These are phyloP conservation scores for Amanita fuliginea DNA, from an alignment of 768 basidiomycete genomes.

Conservation along the genomic window DNA sequence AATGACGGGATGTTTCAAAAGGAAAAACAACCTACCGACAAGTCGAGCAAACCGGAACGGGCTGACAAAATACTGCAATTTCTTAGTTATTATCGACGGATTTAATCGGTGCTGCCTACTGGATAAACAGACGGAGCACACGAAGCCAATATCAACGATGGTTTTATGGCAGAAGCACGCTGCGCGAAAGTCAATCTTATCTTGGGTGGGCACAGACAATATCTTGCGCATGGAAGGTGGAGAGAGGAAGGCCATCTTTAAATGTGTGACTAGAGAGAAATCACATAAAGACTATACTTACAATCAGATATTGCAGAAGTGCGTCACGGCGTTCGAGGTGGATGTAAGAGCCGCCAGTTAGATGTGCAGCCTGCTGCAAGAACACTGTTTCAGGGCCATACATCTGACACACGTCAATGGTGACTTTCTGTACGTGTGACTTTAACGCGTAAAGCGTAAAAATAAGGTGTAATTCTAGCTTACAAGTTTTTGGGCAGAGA, in stretches of 20 bases:
- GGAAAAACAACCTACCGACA: slow-evolving; percentile 49
- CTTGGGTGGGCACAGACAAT: slow-evolving; percentile 83
- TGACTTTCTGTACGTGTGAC: slow-evolving; percentile 62
- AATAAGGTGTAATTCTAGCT: slow-evolving; percentile 16
- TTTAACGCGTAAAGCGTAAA: not conserved
- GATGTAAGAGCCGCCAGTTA: slow-evolving; percentile 92
- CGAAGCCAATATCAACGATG: slow-evolving; percentile 93
- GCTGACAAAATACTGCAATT: slow-evolving; percentile 82
- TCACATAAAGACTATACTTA: slow-evolving; percentile 15
- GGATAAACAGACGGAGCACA: slow-evolving; percentile 96
- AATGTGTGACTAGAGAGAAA: slow-evolving; percentile 7
- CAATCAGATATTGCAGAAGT: slow-evolving; percentile 87
- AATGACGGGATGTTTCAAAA: slow-evolving; percentile 3
- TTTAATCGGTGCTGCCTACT: slow-evolving; percentile 44
- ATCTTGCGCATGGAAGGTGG: slow-evolving; percentile 56
- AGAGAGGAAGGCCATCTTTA: slow-evolving; percentile 69
- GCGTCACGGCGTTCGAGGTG: slow-evolving; percentile 71
- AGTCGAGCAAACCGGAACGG: slow-evolving; percentile 87
- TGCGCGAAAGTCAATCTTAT: slow-evolving; percentile 92
- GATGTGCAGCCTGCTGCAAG: slow-evolving; percentile 92
- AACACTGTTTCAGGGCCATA: slow-evolving; percentile 88
- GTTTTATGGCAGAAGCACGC: slow-evolving; percentile 99
- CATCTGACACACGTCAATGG: slow-evolving; percentile 92
- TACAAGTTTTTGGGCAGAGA: slow-evolving; percentile 95
- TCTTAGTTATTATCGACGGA: not conserved